Conservation (phyloP, 2,329 filamentous ascomycete genomes). For the Aspergillus transmontanensis region DNA sequence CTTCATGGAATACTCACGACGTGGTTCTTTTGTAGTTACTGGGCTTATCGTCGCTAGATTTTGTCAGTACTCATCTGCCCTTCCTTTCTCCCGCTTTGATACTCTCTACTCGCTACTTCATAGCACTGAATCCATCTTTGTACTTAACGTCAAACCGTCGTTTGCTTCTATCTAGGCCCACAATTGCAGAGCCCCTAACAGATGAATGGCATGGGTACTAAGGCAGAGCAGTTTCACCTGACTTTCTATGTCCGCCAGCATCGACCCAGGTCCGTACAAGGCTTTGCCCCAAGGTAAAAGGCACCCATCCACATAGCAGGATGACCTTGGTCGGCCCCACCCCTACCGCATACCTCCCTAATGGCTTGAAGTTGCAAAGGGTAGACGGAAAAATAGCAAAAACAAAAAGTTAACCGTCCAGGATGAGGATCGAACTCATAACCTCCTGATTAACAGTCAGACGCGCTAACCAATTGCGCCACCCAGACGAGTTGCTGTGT, state of each 20-base stretch:
- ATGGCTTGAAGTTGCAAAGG: background rate
- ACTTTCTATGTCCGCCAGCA: background rate
- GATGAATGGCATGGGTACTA: background rate
- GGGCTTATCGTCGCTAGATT: background rate
- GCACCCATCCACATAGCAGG: background rate
- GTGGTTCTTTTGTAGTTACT: background rate
- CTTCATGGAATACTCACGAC: too few relatives aligned
- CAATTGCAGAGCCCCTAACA: background rate
- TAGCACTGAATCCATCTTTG: background rate
- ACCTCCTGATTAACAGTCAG: background rate
- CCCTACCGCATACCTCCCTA: too few relatives aligned
- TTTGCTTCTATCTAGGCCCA: background rate
- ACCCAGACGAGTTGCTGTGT: background rate
- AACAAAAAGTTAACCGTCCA: background rate
- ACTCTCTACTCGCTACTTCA: background rate
- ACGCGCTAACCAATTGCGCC: background rate
- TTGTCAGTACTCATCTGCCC: background rate
- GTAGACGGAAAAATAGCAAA: background rate
- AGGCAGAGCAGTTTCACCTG: background rate
- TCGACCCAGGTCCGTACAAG: background rate
- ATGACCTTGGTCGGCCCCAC: background rate
- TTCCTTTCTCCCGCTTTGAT: background rate
- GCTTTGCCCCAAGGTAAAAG: background rate
- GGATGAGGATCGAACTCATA: background rate
- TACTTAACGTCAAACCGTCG: background rate